These are phyloP conservation scores for Pharnaceum exiguum DNA, from an alignment of 148 eudicot genomes.

Conservation along the genomic window DNA sequence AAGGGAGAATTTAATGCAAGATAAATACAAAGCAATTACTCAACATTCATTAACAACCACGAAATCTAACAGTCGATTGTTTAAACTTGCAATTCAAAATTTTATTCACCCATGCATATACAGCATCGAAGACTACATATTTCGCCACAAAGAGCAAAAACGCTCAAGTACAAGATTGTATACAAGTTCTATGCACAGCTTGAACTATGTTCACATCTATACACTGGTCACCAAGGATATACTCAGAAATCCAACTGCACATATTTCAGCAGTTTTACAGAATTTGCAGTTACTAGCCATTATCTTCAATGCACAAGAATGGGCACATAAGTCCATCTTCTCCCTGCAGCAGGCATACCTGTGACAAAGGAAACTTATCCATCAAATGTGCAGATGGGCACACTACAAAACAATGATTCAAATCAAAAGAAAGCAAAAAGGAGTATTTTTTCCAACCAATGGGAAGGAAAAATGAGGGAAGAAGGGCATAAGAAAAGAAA, in stretches of 20 bases:
- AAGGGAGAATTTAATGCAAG: conserved; percentile 6
- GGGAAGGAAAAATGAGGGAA: neutral
- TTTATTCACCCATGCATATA: conserved; percentile 11
- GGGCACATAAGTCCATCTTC: conserved; percentile 39
- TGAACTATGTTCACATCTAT: conserved; percentile 4
- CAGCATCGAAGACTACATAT: conserved; percentile 2
- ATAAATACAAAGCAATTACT: conserved; percentile 7
- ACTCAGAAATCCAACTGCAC: neutral
- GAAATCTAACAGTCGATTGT: conserved; percentile 8
- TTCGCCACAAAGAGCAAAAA: conserved; percentile 8
- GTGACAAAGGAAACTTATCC: conserved; percentile 32
- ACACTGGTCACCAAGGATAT: neutral
- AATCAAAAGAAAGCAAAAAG: neutral
- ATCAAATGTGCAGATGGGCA: conserved; percentile 30
- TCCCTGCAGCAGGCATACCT: conserved; percentile 41
- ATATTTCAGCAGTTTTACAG: neutral
- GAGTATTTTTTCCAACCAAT: neutral
- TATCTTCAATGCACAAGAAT: conserved; percentile 36
- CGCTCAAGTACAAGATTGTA: conserved; percentile 16
- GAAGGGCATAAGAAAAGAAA: neutral
- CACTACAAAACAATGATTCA: neutral
- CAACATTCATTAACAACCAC: conserved; percentile 12
- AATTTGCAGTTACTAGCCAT: conserved; percentile 9
- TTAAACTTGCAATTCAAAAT: neutral
- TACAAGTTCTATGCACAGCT: conserved; percentile 16